A percentile compares a stretch with the other conserved stretches of the same genome.
Evolutionary conservation across 192 early-diverging fungal species (phyloP).

Genomic region (Umbelopsis isabellina): DNA sequence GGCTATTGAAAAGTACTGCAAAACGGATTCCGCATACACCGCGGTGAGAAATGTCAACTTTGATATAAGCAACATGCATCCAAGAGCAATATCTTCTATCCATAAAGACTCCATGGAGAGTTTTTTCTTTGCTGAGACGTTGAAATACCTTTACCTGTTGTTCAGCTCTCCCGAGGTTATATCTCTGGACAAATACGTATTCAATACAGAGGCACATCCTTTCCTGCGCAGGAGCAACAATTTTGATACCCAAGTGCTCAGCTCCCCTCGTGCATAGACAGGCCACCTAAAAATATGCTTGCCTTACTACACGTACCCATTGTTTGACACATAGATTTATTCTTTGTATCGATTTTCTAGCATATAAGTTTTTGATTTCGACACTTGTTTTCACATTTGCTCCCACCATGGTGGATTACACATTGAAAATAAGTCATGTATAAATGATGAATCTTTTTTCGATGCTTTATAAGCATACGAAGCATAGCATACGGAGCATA

Average conservation of each 20-base stretch:
- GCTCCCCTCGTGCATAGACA: neutral
- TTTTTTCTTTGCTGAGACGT: slow-evolving; percentile 73
- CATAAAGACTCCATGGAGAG: slow-evolving; percentile 38
- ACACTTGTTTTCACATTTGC: no score
- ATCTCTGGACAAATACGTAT: slow-evolving; percentile 61
- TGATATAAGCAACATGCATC: neutral
- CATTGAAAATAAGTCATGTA: no score
- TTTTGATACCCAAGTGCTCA: slow-evolving; percentile 18
- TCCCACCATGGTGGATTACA: no score
- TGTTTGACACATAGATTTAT: no score
- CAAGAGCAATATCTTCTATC: neutral
- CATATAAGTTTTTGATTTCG: no score
- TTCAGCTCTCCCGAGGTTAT: slow-evolving; percentile 58
- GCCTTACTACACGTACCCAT: no score
- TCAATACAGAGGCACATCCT: slow-evolving; percentile 78
- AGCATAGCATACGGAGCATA: neutral
- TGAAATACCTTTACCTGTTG: slow-evolving; percentile 73
- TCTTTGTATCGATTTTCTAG: neutral
- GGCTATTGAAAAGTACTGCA: slow-evolving; percentile 53
- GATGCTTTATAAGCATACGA: no score
- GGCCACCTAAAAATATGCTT: no score
- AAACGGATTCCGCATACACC: slow-evolving; percentile 50
- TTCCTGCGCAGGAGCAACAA: slow-evolving; percentile 55
- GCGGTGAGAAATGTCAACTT: slow-evolving; percentile 44
- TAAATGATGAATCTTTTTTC: no score